Evolutionary conservation across 2,329 filamentous ascomycete genomes (phyloP), one percentile per base, ranked within the genome.

Genomic region (Trichoderma afroharzianum): DNA sequence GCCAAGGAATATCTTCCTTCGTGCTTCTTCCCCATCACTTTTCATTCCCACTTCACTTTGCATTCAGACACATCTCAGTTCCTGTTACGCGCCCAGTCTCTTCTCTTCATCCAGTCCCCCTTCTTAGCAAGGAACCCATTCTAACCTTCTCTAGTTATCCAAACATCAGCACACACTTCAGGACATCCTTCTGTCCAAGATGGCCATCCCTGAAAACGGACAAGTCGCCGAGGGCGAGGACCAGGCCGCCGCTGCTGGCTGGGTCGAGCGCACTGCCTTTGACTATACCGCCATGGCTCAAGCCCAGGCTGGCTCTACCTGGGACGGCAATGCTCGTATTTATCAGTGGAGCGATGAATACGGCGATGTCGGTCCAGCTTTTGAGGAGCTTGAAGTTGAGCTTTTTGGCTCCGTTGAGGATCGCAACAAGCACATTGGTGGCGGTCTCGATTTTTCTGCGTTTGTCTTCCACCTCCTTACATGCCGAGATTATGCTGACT

Each of bases 291-390:
- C 79, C 5, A 43, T 78, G 57, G 39, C 72, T 1, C 53, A 73
- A 4, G 71, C 64, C 4, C 72, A 76, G 6, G 68, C 59, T 5
- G 50, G 63, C 7, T 76, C 77, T 12, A 76, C 79, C 3, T 89
- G 85, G 82, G 87, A 85, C 15, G 80, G 83, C 47, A 87, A 88
- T 69, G 91, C 89, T n/a, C 82, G 79, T 0, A 85, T 92, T 57
- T 98, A 98, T 76, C 89, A 95, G 77, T 98, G 93, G 92, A 86
- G 90, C 21, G 94, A 94, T 12, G 93, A 97, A 3, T 93, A 87
- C 75, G 96, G 95, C 2, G 95, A 98, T 53, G 85, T 99, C 68
- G 95, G 92, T 7, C 94, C 94, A 0, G 85, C 84, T 63, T 87
- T 91, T 68, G 83, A 87, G 0, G 87, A 89, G 62, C 88, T 99